Percentiles rank a stretch among this genome's conserved stretches.
Evolutionary conservation across 768 basidiomycete species (phyloP).

Genomic region (Kwoniella sp.): DNA sequence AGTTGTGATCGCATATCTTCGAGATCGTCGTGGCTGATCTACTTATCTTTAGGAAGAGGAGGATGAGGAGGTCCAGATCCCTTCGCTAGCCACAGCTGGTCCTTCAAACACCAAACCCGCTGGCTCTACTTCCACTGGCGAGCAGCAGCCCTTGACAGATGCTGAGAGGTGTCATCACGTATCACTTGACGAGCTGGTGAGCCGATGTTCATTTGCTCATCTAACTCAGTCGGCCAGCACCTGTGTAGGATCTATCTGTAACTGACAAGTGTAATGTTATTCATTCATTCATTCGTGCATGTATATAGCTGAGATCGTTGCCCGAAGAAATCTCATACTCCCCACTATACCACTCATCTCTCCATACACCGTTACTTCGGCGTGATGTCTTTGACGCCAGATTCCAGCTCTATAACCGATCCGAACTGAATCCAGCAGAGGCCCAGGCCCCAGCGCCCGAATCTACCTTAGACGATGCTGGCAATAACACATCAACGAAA

Average conservation of each 20-base stretch:
- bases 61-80: constrained; percentile 11
- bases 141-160: constrained; percentile 23
- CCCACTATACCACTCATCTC: constrained; percentile 63
- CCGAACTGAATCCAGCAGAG: not conserved
- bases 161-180: constrained; percentile 29
- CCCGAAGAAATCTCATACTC: constrained; percentile 81
- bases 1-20: constrained; percentile 27
- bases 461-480: too few species aligned
- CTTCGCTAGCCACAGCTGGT: constrained; percentile 23
- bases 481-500: not conserved
- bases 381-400: constrained; percentile 93
- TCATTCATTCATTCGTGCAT: too few species aligned
- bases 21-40: too few species aligned
- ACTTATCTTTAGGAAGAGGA: constrained; percentile 16
- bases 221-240: too few species aligned
- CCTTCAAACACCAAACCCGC: constrained; percentile 25
- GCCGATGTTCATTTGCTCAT: not conserved
- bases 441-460: constrained; percentile 17
- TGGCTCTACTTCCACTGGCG: not conserved
- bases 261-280: not conserved
- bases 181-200: constrained; percentile 49
- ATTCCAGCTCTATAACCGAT: constrained; percentile 68
- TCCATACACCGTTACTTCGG: constrained; percentile 62
- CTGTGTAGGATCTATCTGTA: too few species aligned
- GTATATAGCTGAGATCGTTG: constrained; percentile 65